phyloP scores from a whole-genome alignment of 164 flowering plant species.

The Taxillus chinensis region DNA sequence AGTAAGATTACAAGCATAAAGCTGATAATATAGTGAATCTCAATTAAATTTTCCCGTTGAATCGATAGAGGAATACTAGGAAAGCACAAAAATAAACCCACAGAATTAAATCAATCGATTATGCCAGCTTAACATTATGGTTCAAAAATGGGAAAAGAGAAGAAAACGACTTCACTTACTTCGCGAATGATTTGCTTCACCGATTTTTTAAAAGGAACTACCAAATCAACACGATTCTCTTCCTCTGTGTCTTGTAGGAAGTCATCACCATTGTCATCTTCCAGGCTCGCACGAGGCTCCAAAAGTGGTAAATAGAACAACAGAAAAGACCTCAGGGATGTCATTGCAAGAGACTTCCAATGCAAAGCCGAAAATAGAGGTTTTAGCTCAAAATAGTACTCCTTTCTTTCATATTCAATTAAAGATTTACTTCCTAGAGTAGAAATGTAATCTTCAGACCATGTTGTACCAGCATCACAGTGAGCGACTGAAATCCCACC shows the following conservation, averaged over 20 bases:
- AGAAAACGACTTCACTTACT: constrained; percentile 26
- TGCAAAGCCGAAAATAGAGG: constrained; percentile 82
- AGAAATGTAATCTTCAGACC: constrained; percentile 44
- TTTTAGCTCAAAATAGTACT: constrained; percentile 59
- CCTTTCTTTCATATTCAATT: constrained; percentile 36
- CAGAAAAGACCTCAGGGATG: constrained; percentile 74
- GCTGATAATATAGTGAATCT: too few species aligned
- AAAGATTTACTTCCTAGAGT: constrained; percentile 26
- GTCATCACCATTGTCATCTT: constrained; percentile 71
- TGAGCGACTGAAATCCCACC: constrained; percentile 43
- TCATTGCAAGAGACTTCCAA: constrained; percentile 47
- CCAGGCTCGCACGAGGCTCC: constrained; percentile 50
- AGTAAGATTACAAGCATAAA: too few species aligned
- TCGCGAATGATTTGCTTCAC: constrained; percentile 78
- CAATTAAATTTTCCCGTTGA: too few species aligned
- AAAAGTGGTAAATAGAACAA: constrained; percentile 76
- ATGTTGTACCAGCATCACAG: constrained; percentile 63
- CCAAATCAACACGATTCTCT: constrained; percentile 46
- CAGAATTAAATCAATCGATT: too few species aligned
- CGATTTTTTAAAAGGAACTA: constrained; percentile 74
- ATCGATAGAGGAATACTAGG: too few species aligned
- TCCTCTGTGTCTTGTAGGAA: constrained; percentile 43
- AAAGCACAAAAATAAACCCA: background rate
- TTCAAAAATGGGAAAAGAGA: background rate
- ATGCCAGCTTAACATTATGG: background rate